Percentiles rank a stretch among this genome's conserved stretches.
These are phyloP conservation scores for Suillus decipiens DNA, from an alignment of 768 basidiomycete genomes.

Conservation along the genomic window DNA sequence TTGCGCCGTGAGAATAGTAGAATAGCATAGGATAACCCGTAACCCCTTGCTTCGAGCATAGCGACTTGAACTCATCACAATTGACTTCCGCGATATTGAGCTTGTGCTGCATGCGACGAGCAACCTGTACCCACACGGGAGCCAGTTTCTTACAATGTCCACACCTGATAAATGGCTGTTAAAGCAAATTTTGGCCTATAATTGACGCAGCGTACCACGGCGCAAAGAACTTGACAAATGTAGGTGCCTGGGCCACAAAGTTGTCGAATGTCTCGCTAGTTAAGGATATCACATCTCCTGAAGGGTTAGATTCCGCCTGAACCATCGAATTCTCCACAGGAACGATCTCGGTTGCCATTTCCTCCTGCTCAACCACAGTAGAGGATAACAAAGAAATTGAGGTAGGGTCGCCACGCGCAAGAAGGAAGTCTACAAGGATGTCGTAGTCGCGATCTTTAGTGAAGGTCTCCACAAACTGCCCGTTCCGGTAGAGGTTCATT, in stretches of 20 bases:
- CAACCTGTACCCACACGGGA: conserved; percentile 78
- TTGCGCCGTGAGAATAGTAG: conserved; percentile 61
- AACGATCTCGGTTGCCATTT: conserved; percentile 5
- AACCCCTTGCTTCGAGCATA: conserved; percentile 71
- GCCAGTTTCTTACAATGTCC: conserved; percentile 96
- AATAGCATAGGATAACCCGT: conserved; percentile 83
- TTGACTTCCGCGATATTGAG: conserved; percentile 85
- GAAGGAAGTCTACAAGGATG: conserved; percentile 57
- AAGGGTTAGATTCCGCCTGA: conserved; percentile 25
- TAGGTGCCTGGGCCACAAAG: conserved; percentile 46
- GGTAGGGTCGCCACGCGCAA: conserved; percentile 39
- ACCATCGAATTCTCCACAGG: conserved; percentile 16
- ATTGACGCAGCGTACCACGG: conserved; percentile 60
- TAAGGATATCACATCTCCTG: conserved; percentile 27
- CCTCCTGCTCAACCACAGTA: conserved; percentile 13
- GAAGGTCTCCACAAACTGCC: conserved; percentile 60
- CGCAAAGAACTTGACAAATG: conserved; percentile 83
- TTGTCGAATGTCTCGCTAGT: conserved; percentile 38
- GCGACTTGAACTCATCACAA: conserved; percentile 71
- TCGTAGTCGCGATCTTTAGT: conserved; percentile 53
- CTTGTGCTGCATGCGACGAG: conserved; percentile 63
- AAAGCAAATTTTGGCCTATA: not conserved
- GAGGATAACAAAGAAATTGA: conserved; percentile 13
- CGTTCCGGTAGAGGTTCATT: conserved; percentile 71
- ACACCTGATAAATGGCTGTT: conserved; percentile 50